Percentiles rank a stretch among this genome's conserved stretches.
Evolutionary conservation across 257 asterid species (phyloP).

Genomic region (Ajuga chamaepitys): DNA sequence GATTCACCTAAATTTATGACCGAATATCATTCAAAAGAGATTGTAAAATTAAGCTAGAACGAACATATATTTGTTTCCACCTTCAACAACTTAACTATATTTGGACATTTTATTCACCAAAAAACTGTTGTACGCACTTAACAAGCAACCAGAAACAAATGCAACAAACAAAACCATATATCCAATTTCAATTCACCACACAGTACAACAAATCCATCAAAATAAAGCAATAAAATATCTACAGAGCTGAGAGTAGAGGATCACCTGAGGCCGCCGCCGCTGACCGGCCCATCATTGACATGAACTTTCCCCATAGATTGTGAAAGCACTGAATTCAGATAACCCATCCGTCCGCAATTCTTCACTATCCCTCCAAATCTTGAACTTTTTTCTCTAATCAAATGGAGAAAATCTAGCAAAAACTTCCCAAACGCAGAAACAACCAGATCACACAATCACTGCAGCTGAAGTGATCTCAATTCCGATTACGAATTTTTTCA

Average conservation of each 20-base stretch:
- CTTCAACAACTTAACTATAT: background rate
- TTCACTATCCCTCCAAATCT: constrained; percentile 4
- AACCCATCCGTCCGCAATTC: constrained; percentile 37
- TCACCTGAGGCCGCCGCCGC: constrained; percentile 83
- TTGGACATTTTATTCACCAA: background rate
- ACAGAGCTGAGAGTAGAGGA: background rate
- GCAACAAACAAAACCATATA: background rate
- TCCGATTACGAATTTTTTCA: constrained; percentile 10
- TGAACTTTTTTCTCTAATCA: background rate
- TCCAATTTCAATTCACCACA: too few species aligned
- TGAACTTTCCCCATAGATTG: constrained; percentile 44
- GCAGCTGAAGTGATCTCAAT: constrained; percentile 11
- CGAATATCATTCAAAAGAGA: too few species aligned
- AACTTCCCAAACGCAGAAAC: background rate
- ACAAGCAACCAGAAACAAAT: background rate
- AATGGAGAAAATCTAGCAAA: background rate
- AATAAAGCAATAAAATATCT: background rate
- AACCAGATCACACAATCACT: constrained; percentile 18
- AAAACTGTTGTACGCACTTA: background rate
- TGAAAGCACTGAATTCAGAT: constrained; percentile 59
- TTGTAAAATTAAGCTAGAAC: too few species aligned
- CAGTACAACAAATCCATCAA: background rate
- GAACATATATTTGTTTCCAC: background rate
- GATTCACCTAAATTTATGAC: background rate
- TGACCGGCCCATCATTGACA: constrained; percentile 60